Base-by-base conservation (phyloP, 345 rosid species). In the Litchi chinensis region DNA sequence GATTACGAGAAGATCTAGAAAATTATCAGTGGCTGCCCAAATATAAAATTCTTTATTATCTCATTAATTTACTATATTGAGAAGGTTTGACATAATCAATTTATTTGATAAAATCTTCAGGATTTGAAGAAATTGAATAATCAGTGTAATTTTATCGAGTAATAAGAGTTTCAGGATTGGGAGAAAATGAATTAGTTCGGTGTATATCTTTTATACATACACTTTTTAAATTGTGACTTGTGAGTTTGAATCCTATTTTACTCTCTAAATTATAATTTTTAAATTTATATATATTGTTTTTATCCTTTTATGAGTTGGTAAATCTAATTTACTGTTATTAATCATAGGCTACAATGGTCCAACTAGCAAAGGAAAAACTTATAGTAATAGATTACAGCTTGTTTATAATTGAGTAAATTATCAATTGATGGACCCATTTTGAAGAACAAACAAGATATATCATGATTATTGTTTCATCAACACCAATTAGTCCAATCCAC, bases 401-500 rank as follows among this genome's bases (percentile, higher is more conserved):
- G 50, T 16, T 68, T 8, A 76, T 68, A 9, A 57, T 50, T 5
- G 18, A 40, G 41, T n/a, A 16, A 48, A 66, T 24, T 11, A 57
- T 52, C 52, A 39, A 24, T 6, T 2, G 75, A 2, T 16, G 77
- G 65, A 28, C 52, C 77, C 76, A 64, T 16, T 3, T 56, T 12
- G 37, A 62, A 8, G 46, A 68, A 60, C 24, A 81, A 43, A 56
- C 26, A 12, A 75, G 68, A 75, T 28, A 57, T 13, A 10, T 24
- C 56, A 48, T 75, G 16, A 59, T 54, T 10, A 32, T 32, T 22
- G 5, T 21, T 59, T 50, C 37, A 82, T 82, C 60, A 32, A 11
- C 57, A 60, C 75, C 70, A 79, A 79, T 83, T 59, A 76, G 63
- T 28, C 75, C 22, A 40, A 28, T 65, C 64, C 26, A 19, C 22